A percentile compares a stretch with the other conserved stretches of the same genome.
These are phyloP conservation scores for Crataegus laevigata DNA, from an alignment of 306 rosid genomes.

Conservation along the genomic window DNA sequence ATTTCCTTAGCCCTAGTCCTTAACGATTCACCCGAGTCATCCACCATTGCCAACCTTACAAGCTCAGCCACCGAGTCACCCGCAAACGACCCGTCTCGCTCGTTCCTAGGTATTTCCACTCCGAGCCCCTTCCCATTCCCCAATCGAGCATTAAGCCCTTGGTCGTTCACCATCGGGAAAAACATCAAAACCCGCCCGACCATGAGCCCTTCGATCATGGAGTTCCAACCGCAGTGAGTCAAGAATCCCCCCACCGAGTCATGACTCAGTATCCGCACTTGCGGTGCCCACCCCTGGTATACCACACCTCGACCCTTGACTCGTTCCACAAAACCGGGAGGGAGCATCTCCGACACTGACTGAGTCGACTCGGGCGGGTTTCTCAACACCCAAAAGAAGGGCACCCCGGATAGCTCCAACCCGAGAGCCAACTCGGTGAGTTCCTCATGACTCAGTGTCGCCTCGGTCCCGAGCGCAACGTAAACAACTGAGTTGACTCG, in stretches of 20 bases:
- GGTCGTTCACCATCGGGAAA: constrained; percentile 31
- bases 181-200: constrained; percentile 33
- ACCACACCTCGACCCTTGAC: constrained; percentile 23
- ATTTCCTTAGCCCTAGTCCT: constrained; percentile 18
- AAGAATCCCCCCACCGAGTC: constrained; percentile 35
- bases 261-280: constrained; percentile 29
- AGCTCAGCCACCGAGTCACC: constrained; percentile 28
- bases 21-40: constrained; percentile 11
- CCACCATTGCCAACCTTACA: constrained; percentile 34
- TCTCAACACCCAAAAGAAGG: constrained; percentile 38
- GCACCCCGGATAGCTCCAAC: constrained; percentile 23
- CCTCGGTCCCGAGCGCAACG: constrained; percentile 36
- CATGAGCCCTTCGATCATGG: constrained; percentile 39
- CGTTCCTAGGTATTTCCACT: constrained; percentile 30
- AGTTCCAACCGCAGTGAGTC: constrained; percentile 50
- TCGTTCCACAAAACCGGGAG: constrained; percentile 30
- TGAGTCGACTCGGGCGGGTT: constrained; percentile 8
- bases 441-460: constrained; percentile 18
- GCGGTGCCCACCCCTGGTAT: constrained; percentile 34
- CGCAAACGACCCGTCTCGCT: constrained; percentile 31
- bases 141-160: constrained; percentile 37
- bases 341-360: constrained; percentile 22
- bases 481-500: constrained; percentile 25
- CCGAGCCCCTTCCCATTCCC: constrained; percentile 22
- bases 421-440: constrained; percentile 37